Conservation (phyloP, 306 rosid genomes). For the Cicer arietinum region DNA sequence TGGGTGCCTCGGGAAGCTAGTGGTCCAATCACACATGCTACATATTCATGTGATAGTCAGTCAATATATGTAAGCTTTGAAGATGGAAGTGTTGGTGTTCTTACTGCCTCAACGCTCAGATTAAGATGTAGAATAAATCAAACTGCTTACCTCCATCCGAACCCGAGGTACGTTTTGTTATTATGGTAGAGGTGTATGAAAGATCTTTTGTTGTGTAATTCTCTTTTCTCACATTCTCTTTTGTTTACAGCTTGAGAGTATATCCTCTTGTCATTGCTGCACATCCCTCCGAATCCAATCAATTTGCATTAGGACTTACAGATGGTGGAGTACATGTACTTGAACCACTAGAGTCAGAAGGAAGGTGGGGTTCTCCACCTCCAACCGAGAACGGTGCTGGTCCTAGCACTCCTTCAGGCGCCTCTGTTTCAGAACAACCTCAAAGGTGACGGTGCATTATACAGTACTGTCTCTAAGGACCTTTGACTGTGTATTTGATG, state of each 20-base stretch:
- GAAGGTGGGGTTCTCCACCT: constrained; percentile 94
- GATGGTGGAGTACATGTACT: constrained; percentile 93
- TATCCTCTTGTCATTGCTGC: constrained; percentile 93
- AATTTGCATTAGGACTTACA: constrained; percentile 90
- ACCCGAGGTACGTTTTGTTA: constrained; percentile 70
- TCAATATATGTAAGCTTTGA: constrained; percentile 89
- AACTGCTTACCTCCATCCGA: constrained; percentile 78
- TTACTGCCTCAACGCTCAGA: constrained; percentile 79
- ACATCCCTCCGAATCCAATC: constrained; percentile 93
- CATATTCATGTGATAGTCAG: constrained; percentile 92
- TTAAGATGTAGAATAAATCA: constrained; percentile 88
- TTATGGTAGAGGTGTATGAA: constrained; percentile 25
- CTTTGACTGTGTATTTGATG: constrained; percentile 51
- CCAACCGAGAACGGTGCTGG: constrained; percentile 95
- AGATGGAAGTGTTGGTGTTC: constrained; percentile 91
- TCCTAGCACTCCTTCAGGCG: constrained; percentile 74
- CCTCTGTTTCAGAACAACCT: constrained; percentile 73
- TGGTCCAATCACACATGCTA: constrained; percentile 96
- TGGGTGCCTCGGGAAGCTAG: constrained; percentile 76
- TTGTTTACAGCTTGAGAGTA: constrained; percentile 69
- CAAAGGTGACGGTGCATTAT: constrained; percentile 66
- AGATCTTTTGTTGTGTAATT: constrained; percentile 5
- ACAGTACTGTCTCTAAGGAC: constrained; percentile 45
- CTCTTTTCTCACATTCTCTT: constrained; percentile 22
- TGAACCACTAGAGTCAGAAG: constrained; percentile 92